A percentile compares a stretch with the other conserved stretches of the same genome.
These are phyloP conservation scores for Vicia faba DNA, from an alignment of 306 rosid species.

Conservation along the genomic window DNA sequence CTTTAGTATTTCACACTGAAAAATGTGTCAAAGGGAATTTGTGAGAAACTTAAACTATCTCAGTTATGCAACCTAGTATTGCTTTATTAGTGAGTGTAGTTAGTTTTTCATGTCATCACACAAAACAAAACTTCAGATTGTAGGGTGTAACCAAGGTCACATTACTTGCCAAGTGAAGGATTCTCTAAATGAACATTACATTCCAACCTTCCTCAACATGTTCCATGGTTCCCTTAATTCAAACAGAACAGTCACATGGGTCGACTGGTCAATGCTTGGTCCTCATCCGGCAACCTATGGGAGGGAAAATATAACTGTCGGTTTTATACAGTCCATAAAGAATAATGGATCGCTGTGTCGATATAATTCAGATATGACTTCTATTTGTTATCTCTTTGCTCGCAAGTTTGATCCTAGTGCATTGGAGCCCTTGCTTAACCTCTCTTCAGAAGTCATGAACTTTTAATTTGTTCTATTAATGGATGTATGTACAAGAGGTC, in stretches of 20 bases:
- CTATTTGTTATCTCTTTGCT: slow-evolving; percentile 85
- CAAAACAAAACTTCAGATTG: too few species aligned
- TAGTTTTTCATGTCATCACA: too few species aligned
- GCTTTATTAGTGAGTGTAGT: too few species aligned
- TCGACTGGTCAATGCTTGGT: slow-evolving; percentile 84
- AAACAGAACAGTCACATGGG: slow-evolving; percentile 88
- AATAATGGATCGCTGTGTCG: slow-evolving; percentile 64
- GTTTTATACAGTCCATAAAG: slow-evolving; percentile 63
- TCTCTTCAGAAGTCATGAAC: slow-evolving; percentile 63
- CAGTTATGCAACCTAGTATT: too few species aligned
- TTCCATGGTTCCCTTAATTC: slow-evolving; percentile 71
- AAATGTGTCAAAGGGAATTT: too few species aligned
- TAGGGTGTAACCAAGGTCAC: too few species aligned
- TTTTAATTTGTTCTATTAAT: slow-evolving; percentile 42
- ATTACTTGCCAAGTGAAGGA: too few species aligned
- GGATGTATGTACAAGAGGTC: slow-evolving; percentile 24
- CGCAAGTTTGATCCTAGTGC: slow-evolving; percentile 77
- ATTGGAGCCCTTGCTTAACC: slow-evolving; percentile 66
- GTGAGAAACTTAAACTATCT: too few species aligned
- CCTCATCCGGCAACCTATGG: slow-evolving; percentile 84
- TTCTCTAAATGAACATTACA: slow-evolving; percentile 86
- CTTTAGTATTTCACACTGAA: too few species aligned
- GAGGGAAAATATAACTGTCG: slow-evolving; percentile 54
- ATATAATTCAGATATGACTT: slow-evolving; percentile 72
- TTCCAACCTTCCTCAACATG: slow-evolving; percentile 85